phyloP scores from a whole-genome alignment of 129 eudicot species.

The Ambrosia trifida region DNA sequence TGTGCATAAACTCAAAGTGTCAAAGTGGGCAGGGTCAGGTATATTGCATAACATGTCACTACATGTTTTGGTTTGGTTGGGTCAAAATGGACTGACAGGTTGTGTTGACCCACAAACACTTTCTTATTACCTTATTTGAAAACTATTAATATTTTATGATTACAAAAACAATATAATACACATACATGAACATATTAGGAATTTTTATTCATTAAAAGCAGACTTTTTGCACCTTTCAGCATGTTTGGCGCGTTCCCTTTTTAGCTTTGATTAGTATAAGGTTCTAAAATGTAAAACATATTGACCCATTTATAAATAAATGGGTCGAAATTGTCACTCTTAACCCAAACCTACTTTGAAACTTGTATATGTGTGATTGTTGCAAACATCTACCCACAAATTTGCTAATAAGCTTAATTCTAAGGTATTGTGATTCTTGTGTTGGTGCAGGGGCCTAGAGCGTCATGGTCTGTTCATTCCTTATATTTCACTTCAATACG shows the following conservation, averaged over 20 bases:
- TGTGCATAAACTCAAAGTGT: not conserved
- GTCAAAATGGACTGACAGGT: not conserved
- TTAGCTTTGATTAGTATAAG: not conserved
- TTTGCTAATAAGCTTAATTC: not conserved
- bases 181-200: not conserved
- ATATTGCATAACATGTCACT: not conserved
- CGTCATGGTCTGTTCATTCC: constrained; percentile 80
- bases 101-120: not conserved
- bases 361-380: not conserved
- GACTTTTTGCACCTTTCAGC: not conserved
- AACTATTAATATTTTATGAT: not conserved
- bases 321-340: not conserved
- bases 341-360: not conserved
- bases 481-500: constrained; percentile 76
- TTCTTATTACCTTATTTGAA: not conserved
- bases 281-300: not conserved
- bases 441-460: constrained; percentile 68
- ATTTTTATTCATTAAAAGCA: not conserved
- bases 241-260: not conserved
- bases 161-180: not conserved
- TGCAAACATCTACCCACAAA: not conserved
- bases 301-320: not conserved
- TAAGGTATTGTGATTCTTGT: constrained; percentile 2
- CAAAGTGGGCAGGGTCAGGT: not conserved
- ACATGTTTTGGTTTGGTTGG: not conserved